phyloP scores from a whole-genome alignment of 169 alveolate species.

The Plasmodium gonderi region DNA sequence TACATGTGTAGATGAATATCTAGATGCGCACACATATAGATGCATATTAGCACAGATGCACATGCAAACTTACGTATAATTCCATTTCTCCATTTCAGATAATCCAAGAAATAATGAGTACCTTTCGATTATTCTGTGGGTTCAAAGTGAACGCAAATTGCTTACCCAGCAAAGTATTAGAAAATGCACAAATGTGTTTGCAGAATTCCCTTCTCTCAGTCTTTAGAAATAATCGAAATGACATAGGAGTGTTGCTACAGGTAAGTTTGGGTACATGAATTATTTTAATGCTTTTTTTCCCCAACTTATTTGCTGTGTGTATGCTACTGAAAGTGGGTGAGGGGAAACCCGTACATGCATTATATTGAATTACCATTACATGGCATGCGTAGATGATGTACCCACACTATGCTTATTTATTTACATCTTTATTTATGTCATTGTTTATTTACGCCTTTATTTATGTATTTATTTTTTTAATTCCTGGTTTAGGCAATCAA shows the following conservation, averaged over 20 bases:
- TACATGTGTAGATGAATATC: neutral
- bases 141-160: slow-evolving; percentile 66
- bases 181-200: slow-evolving; percentile 57
- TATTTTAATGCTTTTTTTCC: too few relatives aligned
- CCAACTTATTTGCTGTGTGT: too few relatives aligned
- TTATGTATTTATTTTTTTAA: neutral
- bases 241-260: slow-evolving; percentile 43
- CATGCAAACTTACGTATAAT: neutral
- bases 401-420: neutral
- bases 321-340: neutral
- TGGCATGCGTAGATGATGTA: neutral
- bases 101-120: slow-evolving; percentile 53
- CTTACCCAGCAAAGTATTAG: slow-evolving; percentile 33
- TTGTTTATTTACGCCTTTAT: neutral
- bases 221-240: slow-evolving; percentile 63
- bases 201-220: slow-evolving; percentile 61
- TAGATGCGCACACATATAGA: neutral
- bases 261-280: too few relatives aligned
- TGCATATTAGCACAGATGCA: neutral
- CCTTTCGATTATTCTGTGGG: slow-evolving; percentile 63
- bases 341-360: neutral
- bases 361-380: too few relatives aligned
- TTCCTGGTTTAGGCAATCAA: slow-evolving; percentile 34
- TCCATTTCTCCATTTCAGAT: neutral
- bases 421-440: neutral